Conservation (phyloP, 2,329 filamentous ascomycete genomes). For the Parafenestella ontariensis region DNA sequence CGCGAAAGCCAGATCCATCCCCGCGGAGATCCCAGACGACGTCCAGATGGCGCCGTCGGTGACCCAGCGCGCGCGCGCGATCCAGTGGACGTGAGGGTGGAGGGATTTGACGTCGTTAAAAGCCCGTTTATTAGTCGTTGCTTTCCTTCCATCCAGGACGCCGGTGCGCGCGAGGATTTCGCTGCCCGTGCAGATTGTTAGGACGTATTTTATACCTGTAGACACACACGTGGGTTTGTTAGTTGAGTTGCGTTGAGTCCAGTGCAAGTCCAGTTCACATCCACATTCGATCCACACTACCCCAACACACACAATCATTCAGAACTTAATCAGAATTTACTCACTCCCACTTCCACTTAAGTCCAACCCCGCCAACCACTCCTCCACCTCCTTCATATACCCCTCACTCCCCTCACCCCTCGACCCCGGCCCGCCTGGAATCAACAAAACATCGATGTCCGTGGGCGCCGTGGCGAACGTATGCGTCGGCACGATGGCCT, state of each 20-base stretch:
- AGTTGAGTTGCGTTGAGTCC: no score
- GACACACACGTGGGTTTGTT: no score
- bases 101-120: conserved; percentile 59
- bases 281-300: no score
- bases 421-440: conserved; percentile 68
- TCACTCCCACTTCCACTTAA: conserved; percentile 48
- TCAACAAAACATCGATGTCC: conserved; percentile 67
- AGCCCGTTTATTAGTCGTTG: conserved; percentile 71
- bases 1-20: conserved; percentile 67
- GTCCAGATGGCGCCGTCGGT: conserved; percentile 72
- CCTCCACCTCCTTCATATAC: conserved; percentile 47
- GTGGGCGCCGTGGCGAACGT: conserved; percentile 61
- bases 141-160: conserved; percentile 64
- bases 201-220: conserved; percentile 64
- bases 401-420: conserved; percentile 36
- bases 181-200: conserved; percentile 73
- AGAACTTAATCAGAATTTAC: no score
- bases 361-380: conserved; percentile 57
- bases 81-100: conserved; percentile 65
- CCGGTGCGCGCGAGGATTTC: conserved; percentile 66
- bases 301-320: no score
- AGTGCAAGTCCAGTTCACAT: no score
- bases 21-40: conserved; percentile 68
- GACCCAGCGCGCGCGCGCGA: conserved; percentile 68
- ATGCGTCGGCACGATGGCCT: conserved; percentile 57